phyloP scores from a whole-genome alignment of 2,329 filamentous ascomycete species.

The Venturia aucupariae region DNA sequence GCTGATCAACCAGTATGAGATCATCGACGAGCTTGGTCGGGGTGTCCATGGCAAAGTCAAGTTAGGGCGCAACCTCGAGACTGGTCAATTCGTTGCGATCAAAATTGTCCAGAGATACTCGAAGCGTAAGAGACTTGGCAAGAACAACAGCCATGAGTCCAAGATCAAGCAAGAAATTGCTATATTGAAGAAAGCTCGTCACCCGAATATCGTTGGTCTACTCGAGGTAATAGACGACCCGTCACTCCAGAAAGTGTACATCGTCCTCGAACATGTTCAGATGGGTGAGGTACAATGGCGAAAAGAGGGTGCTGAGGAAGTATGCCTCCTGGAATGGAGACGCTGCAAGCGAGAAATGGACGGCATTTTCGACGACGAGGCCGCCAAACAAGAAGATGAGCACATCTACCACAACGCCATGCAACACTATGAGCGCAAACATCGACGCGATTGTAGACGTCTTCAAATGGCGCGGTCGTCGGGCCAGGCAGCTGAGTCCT shows the following conservation, averaged over 20 bases:
- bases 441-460: conserved; percentile 31
- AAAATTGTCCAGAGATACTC: conserved; percentile 97
- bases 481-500: conserved; percentile 49
- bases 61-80: conserved; percentile 71
- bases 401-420: conserved; percentile 35
- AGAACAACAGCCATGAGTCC: conserved; percentile 58
- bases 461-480: conserved; percentile 23
- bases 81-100: conserved; percentile 77
- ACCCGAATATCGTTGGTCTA: conserved; percentile 92
- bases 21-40: conserved; percentile 90
- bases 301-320: conserved; percentile 73
- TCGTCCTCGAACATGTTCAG: conserved; percentile 92
- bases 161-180: conserved; percentile 95
- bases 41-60: conserved; percentile 98
- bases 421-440: conserved; percentile 47
- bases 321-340: conserved; percentile 72
- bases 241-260: conserved; percentile 93
- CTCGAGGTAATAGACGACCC: conserved; percentile 97
- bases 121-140: conserved; percentile 82
- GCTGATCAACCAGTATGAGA: conserved; percentile 94
- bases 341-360: conserved; percentile 65
- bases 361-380: conserved; percentile 35
- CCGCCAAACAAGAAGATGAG: conserved; percentile 34
- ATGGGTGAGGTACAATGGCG: conserved; percentile 92
- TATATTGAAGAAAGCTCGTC: conserved; percentile 94